These are phyloP conservation scores for Naematelia encephala DNA, from an alignment of 768 basidiomycete genomes.

Conservation along the genomic window DNA sequence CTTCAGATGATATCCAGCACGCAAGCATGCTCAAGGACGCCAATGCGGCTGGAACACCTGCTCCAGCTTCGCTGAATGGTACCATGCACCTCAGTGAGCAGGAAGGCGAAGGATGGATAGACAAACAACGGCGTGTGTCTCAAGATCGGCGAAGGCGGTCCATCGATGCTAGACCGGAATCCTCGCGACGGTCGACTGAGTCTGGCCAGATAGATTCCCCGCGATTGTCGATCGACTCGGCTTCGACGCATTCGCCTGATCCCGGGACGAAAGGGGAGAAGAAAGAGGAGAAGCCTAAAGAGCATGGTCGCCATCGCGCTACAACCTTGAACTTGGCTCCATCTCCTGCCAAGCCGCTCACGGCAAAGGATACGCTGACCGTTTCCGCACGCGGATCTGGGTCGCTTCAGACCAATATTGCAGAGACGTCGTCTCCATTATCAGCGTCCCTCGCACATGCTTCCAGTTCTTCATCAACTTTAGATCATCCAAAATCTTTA, in stretches of 20 bases:
- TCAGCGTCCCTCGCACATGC: slow-evolving; percentile 8
- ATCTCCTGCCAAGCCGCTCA: slow-evolving; percentile 36
- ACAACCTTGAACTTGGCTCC: slow-evolving; percentile 31
- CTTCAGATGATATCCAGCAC: slow-evolving; percentile 42
- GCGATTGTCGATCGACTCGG: slow-evolving; percentile 27
- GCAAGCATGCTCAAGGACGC: slow-evolving; percentile 44
- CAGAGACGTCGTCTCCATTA: slow-evolving; percentile 6
- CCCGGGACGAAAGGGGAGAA: neutral
- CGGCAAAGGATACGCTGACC: slow-evolving; percentile 39
- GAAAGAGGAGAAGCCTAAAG: neutral
- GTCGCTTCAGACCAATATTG: slow-evolving; percentile 22
- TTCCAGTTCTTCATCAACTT: neutral
- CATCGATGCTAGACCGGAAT: slow-evolving; percentile 7
- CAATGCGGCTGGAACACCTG: slow-evolving; percentile 32
- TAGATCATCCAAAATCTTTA: neutral
- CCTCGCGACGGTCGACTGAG: neutral
- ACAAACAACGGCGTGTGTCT: slow-evolving; percentile 18
- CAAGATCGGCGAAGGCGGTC: neutral
- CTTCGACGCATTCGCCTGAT: neutral
- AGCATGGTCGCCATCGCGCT: slow-evolving; percentile 24
- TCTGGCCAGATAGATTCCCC: slow-evolving; percentile 11
- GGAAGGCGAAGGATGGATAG: slow-evolving; percentile 41
- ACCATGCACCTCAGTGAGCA: slow-evolving; percentile 14
- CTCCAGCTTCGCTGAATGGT: slow-evolving; percentile 40
- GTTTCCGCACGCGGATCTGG: slow-evolving; percentile 37